Conservation (phyloP, 768 basidiomycete genomes). For the Collybia sordida region DNA sequence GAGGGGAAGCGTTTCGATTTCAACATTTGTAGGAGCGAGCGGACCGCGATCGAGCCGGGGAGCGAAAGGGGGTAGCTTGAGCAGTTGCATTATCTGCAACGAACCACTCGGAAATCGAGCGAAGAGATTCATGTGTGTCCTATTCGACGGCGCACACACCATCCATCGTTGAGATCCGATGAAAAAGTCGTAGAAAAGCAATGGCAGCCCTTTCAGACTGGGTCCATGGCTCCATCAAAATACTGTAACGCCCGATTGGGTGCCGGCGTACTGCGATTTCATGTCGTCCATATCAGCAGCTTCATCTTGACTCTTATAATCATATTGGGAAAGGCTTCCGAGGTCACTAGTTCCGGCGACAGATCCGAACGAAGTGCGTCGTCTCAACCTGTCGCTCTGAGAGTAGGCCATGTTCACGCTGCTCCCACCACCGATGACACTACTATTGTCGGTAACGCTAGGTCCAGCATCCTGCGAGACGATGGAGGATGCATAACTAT, state of each 20-base stretch:
- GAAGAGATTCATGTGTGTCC: constrained; percentile 2
- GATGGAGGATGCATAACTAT: constrained; percentile 88
- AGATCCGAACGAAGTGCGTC: constrained; percentile 73
- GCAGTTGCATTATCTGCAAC: constrained; percentile 10
- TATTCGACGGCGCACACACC: constrained; percentile 5
- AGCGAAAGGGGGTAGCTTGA: constrained; percentile 9
- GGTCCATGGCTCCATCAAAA: constrained; percentile 50
- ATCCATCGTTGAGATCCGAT: constrained; percentile 5
- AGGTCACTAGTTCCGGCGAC: constrained; percentile 75
- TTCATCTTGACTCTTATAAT: constrained; percentile 91
- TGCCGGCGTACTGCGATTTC: constrained; percentile 86
- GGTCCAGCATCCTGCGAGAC: constrained; percentile 87
- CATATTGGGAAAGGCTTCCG: constrained; percentile 75
- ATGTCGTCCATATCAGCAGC: constrained; percentile 78
- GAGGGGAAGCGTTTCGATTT: constrained; percentile 11
- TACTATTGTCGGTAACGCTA: constrained; percentile 57
- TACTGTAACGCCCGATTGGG: constrained; percentile 83
- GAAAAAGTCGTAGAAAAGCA: constrained; percentile 6
- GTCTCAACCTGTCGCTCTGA: constrained; percentile 85
- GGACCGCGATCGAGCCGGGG: constrained; percentile 10
- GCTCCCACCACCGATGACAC: constrained; percentile 58
- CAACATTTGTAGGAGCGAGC: constrained; percentile 13
- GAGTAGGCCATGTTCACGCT: constrained; percentile 74
- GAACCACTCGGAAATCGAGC: constrained; percentile 8
- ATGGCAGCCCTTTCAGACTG: neutral